phyloP scores from a whole-genome alignment of 75 land plant genomes.

The Larix kaempferi region DNA sequence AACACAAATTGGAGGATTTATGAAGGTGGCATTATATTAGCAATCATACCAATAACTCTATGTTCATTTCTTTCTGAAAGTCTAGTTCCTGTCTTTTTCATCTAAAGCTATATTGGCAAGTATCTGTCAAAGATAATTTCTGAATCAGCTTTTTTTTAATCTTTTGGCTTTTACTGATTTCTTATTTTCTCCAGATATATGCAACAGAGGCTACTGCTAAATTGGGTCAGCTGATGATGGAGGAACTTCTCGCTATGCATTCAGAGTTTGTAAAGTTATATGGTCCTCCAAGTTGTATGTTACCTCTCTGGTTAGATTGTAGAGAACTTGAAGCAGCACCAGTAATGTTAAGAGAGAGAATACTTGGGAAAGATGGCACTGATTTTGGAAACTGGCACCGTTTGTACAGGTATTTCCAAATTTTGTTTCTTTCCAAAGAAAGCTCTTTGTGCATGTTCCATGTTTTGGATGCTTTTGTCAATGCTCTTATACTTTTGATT shows the following conservation, averaged over 20 bases:
- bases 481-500: too few species aligned
- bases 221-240: conserved; percentile 84
- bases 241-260: conserved; percentile 80
- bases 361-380: conserved; percentile 37
- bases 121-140: neutral
- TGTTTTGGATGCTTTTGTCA: too few species aligned
- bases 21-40: too few species aligned
- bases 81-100: neutral
- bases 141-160: neutral
- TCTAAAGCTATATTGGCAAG: neutral
- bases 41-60: too few species aligned
- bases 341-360: conserved; percentile 23
- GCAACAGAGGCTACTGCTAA: conserved; percentile 73
- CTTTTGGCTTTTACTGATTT: conserved; percentile 8
- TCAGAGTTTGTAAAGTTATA: conserved; percentile 59
- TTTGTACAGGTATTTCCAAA: conserved; percentile 69
- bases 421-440: too few species aligned
- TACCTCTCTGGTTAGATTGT: conserved; percentile 64
- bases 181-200: conserved; percentile 56
- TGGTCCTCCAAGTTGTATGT: conserved; percentile 39
- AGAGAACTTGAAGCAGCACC: conserved; percentile 42
- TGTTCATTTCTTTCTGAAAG: neutral
- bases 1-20: too few species aligned
- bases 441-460: too few species aligned
- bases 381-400: conserved; percentile 66